Conservation (phyloP, 805 yeast genomes). For the Yamadazyma paraphyllophila region DNA sequence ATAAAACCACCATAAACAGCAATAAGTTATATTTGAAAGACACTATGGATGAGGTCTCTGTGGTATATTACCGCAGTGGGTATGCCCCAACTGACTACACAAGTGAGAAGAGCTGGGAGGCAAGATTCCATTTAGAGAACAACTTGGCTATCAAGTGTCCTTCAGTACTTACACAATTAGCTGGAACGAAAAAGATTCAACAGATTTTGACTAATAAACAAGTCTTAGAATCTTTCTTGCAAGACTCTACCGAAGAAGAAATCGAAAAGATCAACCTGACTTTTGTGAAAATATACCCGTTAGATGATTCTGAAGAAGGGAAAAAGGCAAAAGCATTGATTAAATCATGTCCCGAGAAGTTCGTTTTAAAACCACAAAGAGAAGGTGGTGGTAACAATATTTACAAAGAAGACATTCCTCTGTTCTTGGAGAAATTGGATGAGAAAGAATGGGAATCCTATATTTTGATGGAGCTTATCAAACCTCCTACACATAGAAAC, state of each 20-base stretch:
- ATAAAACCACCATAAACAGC: slow-evolving; percentile 39
- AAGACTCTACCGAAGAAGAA: slow-evolving; percentile 24
- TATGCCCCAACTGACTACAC: slow-evolving; percentile 83
- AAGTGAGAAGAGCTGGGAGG: slow-evolving; percentile 68
- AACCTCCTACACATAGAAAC: slow-evolving; percentile 69
- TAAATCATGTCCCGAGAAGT: slow-evolving; percentile 58
- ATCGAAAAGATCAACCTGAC: slow-evolving; percentile 49
- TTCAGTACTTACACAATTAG: slow-evolving; percentile 78
- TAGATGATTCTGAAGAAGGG: slow-evolving; percentile 71
- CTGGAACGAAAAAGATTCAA: slow-evolving; percentile 93
- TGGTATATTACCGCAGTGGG: slow-evolving; percentile 88
- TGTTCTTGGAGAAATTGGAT: slow-evolving; percentile 56
- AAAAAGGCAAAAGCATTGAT: slow-evolving; percentile 56
- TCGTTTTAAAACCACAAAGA: slow-evolving; percentile 93
- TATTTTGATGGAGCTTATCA: slow-evolving; percentile 89
- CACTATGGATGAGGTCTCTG: slow-evolving; percentile 71
- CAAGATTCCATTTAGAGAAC: slow-evolving; percentile 68
- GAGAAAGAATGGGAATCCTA: slow-evolving; percentile 84
- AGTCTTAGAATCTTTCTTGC: slow-evolving; percentile 48
- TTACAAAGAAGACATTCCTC: slow-evolving; percentile 82
- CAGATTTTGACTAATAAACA: slow-evolving; percentile 69
- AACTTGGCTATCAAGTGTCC: slow-evolving; percentile 90
- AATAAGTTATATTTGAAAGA: slow-evolving; percentile 52
- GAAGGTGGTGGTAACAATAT: slow-evolving; percentile 99
- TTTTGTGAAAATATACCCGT: slow-evolving; percentile 83